Conservation (phyloP, 768 basidiomycete genomes). For the Trametes cinnabarina region DNA sequence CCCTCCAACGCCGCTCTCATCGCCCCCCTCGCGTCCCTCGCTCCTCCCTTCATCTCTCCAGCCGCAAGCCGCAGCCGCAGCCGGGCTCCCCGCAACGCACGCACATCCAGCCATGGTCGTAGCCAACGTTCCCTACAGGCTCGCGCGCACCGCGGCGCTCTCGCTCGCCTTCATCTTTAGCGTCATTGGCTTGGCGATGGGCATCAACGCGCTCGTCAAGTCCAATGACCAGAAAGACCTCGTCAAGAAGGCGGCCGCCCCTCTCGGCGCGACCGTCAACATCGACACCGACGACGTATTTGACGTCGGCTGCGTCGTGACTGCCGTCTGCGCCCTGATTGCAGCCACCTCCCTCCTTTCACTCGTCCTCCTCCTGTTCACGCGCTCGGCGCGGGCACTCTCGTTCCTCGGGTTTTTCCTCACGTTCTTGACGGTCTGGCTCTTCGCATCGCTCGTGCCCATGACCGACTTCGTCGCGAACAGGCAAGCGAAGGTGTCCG, state of each 20-base stretch:
- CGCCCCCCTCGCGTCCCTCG: conserved; percentile 2
- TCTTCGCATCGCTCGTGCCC: conserved; percentile 49
- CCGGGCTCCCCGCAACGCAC: not conserved
- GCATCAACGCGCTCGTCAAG: conserved; percentile 36
- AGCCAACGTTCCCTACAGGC: conserved; percentile 4
- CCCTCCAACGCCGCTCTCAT: not conserved
- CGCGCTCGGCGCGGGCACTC: conserved; percentile 31
- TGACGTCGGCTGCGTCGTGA: conserved; percentile 32
- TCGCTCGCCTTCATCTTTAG: conserved; percentile 30
- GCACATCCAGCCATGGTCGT: conserved; percentile 6
- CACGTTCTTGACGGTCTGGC: conserved; percentile 43
- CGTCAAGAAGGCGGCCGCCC: conserved; percentile 30
- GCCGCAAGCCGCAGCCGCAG: not conserved
- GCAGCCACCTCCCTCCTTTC: conserved; percentile 20
- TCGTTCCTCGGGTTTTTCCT: conserved; percentile 38
- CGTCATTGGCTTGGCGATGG: conserved; percentile 29
- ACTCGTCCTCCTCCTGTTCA: conserved; percentile 33
- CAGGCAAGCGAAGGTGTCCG: conserved; percentile 43
- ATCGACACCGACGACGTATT: conserved; percentile 37
- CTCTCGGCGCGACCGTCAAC: conserved; percentile 33
- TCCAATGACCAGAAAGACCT: conserved; percentile 38
- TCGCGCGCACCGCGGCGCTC: conserved; percentile 28
- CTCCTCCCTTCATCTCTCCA: not conserved
- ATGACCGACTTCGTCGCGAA: conserved; percentile 47
- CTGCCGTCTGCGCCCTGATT: conserved; percentile 31